phyloP scores from a whole-genome alignment of 2,329 filamentous ascomycete genomes.

The Beauveria caledonica region DNA sequence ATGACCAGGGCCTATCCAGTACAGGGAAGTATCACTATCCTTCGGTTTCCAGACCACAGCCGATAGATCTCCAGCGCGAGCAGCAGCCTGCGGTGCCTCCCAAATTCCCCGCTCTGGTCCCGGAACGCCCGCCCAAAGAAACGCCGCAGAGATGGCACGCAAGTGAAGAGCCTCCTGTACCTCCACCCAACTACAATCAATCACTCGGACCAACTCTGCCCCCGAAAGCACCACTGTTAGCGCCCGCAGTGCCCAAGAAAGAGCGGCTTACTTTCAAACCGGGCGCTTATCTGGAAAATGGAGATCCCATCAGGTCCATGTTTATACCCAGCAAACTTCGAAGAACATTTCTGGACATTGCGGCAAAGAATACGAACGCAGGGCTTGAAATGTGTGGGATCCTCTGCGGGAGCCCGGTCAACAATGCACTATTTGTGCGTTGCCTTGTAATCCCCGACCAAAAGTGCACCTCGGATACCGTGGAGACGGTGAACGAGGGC shows the following conservation, averaged over 20 bases:
- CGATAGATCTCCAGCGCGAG: slow-evolving; percentile 35
- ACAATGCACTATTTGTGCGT: slow-evolving; percentile 88
- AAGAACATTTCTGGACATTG: slow-evolving; percentile 63
- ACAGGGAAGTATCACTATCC: slow-evolving; percentile 45
- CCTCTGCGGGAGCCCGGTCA: slow-evolving; percentile 80
- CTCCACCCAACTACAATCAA: slow-evolving; percentile 10
- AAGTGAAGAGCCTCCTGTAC: slow-evolving; percentile 1
- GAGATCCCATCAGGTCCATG: slow-evolving; percentile 74
- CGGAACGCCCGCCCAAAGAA: slow-evolving; percentile 27
- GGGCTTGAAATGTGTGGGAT: slow-evolving; percentile 96
- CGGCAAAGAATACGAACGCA: slow-evolving; percentile 63
- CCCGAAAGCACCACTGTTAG: slow-evolving; percentile 3
- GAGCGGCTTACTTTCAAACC: slow-evolving; percentile 61
- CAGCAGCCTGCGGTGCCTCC: slow-evolving; percentile 15
- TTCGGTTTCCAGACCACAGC: slow-evolving; percentile 43
- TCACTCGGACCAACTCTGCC: background rate
- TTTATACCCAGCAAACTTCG: slow-evolving; percentile 77
- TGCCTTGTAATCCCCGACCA: slow-evolving; percentile 87
- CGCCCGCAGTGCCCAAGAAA: slow-evolving; percentile 33
- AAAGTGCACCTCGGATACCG: slow-evolving; percentile 82
- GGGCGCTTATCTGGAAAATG: slow-evolving; percentile 83
- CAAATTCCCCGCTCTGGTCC: slow-evolving; percentile 17
- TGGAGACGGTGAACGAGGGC: slow-evolving; percentile 83
- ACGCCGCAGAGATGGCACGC: slow-evolving; percentile 9
- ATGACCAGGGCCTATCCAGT: slow-evolving; percentile 17